A percentile compares a stretch with the other conserved stretches of the same genome.
These are phyloP conservation scores for Sphaceloma murrayae DNA, from an alignment of 2,329 filamentous ascomycete species.

Conservation along the genomic window DNA sequence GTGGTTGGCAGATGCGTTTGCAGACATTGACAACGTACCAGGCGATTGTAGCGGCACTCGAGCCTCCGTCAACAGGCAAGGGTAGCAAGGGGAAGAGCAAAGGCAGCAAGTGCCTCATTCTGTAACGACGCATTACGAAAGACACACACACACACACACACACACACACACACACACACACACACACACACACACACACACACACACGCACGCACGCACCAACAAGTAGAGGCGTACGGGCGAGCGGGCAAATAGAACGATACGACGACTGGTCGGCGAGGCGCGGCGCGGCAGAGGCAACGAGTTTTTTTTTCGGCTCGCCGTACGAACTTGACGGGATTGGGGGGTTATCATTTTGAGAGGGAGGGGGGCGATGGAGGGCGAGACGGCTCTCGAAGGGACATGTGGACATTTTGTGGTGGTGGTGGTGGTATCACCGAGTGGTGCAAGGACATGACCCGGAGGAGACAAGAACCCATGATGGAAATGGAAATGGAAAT, in stretches of 20 bases:
- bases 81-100: slow-evolving; percentile 38
- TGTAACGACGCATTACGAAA: slow-evolving; percentile 23
- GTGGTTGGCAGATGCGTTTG: not conserved
- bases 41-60: slow-evolving; percentile 92
- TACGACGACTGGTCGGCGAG: slow-evolving; percentile 9
- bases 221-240: slow-evolving; percentile 11
- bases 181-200: slow-evolving; percentile 3
- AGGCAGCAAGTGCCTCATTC: slow-evolving; percentile 29
- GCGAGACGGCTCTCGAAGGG: not conserved
- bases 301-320: slow-evolving; percentile 16
- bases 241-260: slow-evolving; percentile 15
- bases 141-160: no score
- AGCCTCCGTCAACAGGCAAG: slow-evolving; percentile 72
- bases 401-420: not conserved
- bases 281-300: slow-evolving; percentile 13
- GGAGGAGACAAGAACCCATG: no score
- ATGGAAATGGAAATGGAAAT: no score
- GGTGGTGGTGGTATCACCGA: not conserved
- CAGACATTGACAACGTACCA: slow-evolving; percentile 32
- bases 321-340: not conserved
- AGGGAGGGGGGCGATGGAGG: slow-evolving; percentile 8
- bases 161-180: slow-evolving; percentile 1
- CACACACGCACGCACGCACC: no score
- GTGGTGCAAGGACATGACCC: no score
- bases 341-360: slow-evolving; percentile 3